Evolutionary conservation across 108 stramenopile genomes (phyloP).

Genomic region (Pseudonitzschia multistriata): DNA sequence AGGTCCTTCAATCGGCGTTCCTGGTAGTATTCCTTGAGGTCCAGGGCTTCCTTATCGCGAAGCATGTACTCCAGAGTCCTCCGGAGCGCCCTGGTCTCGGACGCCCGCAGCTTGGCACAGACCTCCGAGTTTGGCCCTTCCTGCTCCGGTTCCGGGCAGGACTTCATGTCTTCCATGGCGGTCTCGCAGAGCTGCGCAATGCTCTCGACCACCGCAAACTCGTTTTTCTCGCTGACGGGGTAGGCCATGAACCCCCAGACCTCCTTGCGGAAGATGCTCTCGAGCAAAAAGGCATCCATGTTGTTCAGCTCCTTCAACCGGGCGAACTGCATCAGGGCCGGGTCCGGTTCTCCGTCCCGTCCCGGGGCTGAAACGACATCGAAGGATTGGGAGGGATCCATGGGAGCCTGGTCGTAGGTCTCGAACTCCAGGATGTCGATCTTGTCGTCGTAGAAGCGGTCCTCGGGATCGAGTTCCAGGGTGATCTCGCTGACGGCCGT

Average conservation of each 20-base stretch:
- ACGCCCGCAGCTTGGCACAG: slow-evolving; percentile 62
- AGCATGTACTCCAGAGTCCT: slow-evolving; percentile 69
- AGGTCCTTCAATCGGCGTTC: slow-evolving; percentile 88
- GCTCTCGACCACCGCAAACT: slow-evolving; percentile 59
- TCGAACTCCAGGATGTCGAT: slow-evolving; percentile 85
- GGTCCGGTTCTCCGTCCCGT: slow-evolving; percentile 78
- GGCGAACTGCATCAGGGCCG: slow-evolving; percentile 86
- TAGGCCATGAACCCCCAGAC: slow-evolving; percentile 92
- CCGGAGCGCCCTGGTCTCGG: slow-evolving; percentile 63
- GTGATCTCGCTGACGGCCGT: slow-evolving; percentile 65
- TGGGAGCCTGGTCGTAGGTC: slow-evolving; percentile 80
- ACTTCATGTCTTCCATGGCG: slow-evolving; percentile 57
- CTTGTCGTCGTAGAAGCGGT: slow-evolving; percentile 88
- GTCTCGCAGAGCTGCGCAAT: slow-evolving; percentile 62
- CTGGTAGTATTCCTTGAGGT: slow-evolving; percentile 93
- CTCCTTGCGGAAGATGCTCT: slow-evolving; percentile 90
- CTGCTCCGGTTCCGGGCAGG: slow-evolving; percentile 14
- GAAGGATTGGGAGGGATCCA: slow-evolving; percentile 79
- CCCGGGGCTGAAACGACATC: slow-evolving; percentile 64
- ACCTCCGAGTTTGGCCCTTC: slow-evolving; percentile 30
- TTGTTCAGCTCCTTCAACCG: slow-evolving; percentile 71
- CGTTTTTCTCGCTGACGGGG: slow-evolving; percentile 87
- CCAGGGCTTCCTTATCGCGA: slow-evolving; percentile 84
- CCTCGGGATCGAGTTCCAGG: slow-evolving; percentile 71
- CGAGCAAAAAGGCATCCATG: slow-evolving; percentile 91